A percentile compares a stretch with the other conserved stretches of the same genome.
Conservation (phyloP, 75 land plant species). For the Gnetum montanum region DNA sequence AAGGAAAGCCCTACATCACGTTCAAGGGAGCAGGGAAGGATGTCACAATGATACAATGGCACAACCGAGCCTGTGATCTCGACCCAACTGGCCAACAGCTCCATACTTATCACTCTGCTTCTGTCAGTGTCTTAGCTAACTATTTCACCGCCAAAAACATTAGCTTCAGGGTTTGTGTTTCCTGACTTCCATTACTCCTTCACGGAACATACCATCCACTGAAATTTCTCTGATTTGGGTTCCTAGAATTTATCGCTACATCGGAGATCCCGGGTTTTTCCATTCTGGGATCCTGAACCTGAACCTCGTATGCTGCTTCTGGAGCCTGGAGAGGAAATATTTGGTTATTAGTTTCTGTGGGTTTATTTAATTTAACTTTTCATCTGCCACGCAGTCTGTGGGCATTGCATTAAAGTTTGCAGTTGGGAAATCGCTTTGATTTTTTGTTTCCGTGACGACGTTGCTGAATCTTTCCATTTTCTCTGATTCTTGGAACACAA, state of each 20-base stretch:
- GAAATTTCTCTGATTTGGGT: too few relatives aligned
- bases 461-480: background rate
- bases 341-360: background rate
- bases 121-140: slow-evolving; percentile 57
- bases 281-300: too few relatives aligned
- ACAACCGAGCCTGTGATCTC: slow-evolving; percentile 56
- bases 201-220: too few relatives aligned
- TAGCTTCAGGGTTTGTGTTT: slow-evolving; percentile 93
- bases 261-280: too few relatives aligned
- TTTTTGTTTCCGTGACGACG: background rate
- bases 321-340: too few relatives aligned
- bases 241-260: too few relatives aligned
- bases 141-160: slow-evolving; percentile 78
- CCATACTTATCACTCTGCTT: slow-evolving; percentile 72
- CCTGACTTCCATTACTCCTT: too few relatives aligned
- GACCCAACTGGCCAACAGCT: slow-evolving; percentile 72
- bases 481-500: too few relatives aligned
- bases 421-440: background rate
- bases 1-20: slow-evolving; percentile 74
- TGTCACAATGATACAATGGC: slow-evolving; percentile 60
- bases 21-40: slow-evolving; percentile 73
- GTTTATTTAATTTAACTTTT: too few relatives aligned
- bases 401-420: too few relatives aligned
- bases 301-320: too few relatives aligned
- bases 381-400: too few relatives aligned